Conservation (phyloP, 169 alveolate species). For the Cryptosporidium parvum region DNA sequence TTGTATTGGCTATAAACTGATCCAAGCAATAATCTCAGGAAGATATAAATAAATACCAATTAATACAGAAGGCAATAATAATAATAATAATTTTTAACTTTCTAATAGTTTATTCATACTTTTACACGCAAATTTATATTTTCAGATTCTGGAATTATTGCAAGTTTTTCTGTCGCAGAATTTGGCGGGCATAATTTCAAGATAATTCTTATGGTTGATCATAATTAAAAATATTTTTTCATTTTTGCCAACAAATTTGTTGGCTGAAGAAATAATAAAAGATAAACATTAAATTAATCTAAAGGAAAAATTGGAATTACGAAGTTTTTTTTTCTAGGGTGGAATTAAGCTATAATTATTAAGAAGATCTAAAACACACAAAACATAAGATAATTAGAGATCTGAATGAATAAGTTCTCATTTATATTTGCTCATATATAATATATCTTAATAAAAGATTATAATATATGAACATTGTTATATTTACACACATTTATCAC, state of each 20-base stretch:
- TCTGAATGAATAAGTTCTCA: neutral
- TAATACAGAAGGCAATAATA: too few species aligned
- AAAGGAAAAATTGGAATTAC: too few species aligned
- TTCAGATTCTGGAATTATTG: conserved; percentile 7
- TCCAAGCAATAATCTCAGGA: neutral
- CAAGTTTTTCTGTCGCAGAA: conserved; percentile 1
- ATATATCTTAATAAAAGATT: neutral
- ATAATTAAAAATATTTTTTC: neutral
- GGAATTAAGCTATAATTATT: too few species aligned
- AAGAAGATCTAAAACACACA: neutral
- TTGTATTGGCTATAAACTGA: too few species aligned
- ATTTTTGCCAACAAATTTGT: neutral
- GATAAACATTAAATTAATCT: neutral
- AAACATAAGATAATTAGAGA: neutral
- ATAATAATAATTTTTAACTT: too few species aligned
- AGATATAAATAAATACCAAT: too few species aligned
- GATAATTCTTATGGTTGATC: neutral
- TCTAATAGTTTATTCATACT: neutral
- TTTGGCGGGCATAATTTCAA: conserved; percentile 35
- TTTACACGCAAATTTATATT: neutral
- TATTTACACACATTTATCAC: neutral
- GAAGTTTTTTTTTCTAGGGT: neutral
- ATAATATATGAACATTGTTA: conserved; percentile 19
- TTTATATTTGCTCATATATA: neutral
- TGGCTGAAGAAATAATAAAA: neutral